Evolutionary conservation across 192 early-diverging fungal genomes (phyloP), one percentile per base, ranked within the genome.

Genomic region (Entrophospora sp.): DNA sequence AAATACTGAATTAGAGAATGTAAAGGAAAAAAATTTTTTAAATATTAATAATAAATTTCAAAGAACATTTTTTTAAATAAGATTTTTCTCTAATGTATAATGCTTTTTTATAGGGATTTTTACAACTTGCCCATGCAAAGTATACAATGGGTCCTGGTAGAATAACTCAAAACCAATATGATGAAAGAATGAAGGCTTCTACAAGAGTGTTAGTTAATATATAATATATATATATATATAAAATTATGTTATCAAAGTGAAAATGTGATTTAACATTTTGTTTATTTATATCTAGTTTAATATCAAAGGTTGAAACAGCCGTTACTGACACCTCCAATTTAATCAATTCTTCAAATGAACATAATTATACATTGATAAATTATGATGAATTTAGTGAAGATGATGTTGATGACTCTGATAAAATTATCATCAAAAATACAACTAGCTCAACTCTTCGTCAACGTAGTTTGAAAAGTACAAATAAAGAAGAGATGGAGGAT

Each of bases 121-220:
- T 78, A 8, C 64, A 73, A 42, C 36, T 78, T 25, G 71, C 74
- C 30, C 77, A 78, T 34, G 66, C 77, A n/a, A 78, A 78, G 38
- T 78, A 78, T 56, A 69, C 69, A 20, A 78, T 78, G 77, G 77
- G 77, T 14, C 56, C 71, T 9, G 61, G 32, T 36, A 73, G 43
- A 16, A 34, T 78, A 14, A 65, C 63, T 8, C 66, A 63, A 46
- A 46, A 68, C 16, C 73, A 75, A 16, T 78, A 76, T 53, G 77
- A 78, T 44, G 64, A 71, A 63, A 68, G 77, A 12, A 78, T 75
- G 73, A 73, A 76, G 35, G 74, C 74, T 9, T n/a, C 36, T 34
- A 36, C 37, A 22, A 62, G 65, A 67, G 62, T 75, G 77, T 76
- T 58, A 68, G 69, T 61, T 25, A n/a, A 28, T 45, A n/a, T 45